A percentile compares a stretch with the other conserved stretches of the same genome.
These are phyloP conservation scores for Penicillium canescens DNA, from an alignment of 495 filamentous ascomycete species.

Conservation along the genomic window DNA sequence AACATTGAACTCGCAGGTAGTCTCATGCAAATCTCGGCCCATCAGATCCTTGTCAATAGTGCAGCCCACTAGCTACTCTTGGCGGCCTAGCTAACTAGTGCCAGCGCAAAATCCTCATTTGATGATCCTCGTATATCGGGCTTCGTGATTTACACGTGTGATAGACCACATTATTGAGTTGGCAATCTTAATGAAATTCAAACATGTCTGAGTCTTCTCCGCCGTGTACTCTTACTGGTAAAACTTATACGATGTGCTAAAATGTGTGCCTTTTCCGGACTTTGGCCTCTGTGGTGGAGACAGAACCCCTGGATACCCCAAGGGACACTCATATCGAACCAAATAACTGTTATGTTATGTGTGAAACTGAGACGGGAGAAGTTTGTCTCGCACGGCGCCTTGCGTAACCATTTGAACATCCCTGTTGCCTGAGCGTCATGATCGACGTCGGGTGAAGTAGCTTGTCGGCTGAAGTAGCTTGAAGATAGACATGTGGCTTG, in stretches of 20 bases:
- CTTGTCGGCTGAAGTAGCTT: not conserved
- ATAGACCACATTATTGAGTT: not conserved
- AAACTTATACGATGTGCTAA: too few species aligned
- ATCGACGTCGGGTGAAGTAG: conserved; percentile 2
- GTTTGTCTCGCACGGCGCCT: not conserved
- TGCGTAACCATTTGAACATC: not conserved
- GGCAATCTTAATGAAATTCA: too few species aligned
- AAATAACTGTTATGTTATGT: not conserved
- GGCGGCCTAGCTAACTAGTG: conserved; percentile 21
- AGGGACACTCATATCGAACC: not conserved
- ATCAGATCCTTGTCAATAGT: conserved; percentile 18
- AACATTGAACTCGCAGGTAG: too few species aligned
- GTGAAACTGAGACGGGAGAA: not conserved
- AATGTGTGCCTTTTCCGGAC: not conserved
- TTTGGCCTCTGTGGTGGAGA: not conserved
- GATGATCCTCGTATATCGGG: not conserved
- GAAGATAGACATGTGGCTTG: not conserved
- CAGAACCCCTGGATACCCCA: conserved; percentile 5
- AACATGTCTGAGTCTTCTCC: too few species aligned
- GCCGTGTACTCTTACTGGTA: too few species aligned
- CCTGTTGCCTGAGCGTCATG: conserved; percentile 2
- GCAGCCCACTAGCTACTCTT: conserved; percentile 18
- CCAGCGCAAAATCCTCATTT: conserved; percentile 5
- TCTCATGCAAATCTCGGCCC: not conserved
- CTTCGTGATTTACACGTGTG: not conserved